Conservation (phyloP, 768 basidiomycete genomes). For the Plicaturopsis crispa region DNA sequence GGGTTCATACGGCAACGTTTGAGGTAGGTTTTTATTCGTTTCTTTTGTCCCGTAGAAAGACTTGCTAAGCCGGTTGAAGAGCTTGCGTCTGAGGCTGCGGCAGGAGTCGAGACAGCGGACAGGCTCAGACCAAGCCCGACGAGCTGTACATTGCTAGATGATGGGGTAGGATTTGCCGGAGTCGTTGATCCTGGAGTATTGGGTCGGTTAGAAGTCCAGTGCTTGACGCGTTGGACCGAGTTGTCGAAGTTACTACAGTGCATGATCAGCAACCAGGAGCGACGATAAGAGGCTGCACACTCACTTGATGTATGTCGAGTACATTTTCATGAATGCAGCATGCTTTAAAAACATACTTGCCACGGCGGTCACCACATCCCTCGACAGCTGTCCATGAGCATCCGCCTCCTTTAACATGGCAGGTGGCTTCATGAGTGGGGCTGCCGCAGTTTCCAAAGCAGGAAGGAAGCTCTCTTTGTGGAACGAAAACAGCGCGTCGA, state of each 20-base stretch:
- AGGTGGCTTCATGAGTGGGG: slow-evolving; percentile 49
- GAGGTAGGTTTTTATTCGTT: slow-evolving; percentile 81
- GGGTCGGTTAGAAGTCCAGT: slow-evolving; percentile 66
- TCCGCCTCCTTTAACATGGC: slow-evolving; percentile 46
- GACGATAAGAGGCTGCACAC: slow-evolving; percentile 18
- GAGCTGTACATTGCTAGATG: slow-evolving; percentile 55
- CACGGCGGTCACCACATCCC: slow-evolving; percentile 70
- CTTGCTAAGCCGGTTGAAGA: slow-evolving; percentile 38
- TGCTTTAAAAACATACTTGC: slow-evolving; percentile 89
- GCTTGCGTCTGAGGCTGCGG: slow-evolving; percentile 29
- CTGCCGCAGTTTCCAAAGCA: slow-evolving; percentile 73
- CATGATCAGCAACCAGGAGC: slow-evolving; percentile 9
- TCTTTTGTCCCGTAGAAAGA: slow-evolving; percentile 75
- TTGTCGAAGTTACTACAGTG: slow-evolving; percentile 82
- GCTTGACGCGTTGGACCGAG: slow-evolving; percentile 79
- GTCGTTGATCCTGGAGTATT: slow-evolving; percentile 30
- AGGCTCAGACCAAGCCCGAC: slow-evolving; percentile 52
- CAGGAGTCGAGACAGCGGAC: slow-evolving; percentile 42
- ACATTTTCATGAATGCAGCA: slow-evolving; percentile 98
- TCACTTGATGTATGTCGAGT: slow-evolving; percentile 96
- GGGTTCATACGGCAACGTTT: slow-evolving; percentile 89
- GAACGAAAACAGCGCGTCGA: slow-evolving; percentile 87
- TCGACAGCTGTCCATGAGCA: slow-evolving; percentile 64
- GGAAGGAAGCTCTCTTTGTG: slow-evolving; percentile 92
- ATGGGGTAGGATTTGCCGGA: slow-evolving; percentile 43